Evolutionary conservation across 176 grass and related monocot species (phyloP).

Genomic region (Oryza brachyantha): DNA sequence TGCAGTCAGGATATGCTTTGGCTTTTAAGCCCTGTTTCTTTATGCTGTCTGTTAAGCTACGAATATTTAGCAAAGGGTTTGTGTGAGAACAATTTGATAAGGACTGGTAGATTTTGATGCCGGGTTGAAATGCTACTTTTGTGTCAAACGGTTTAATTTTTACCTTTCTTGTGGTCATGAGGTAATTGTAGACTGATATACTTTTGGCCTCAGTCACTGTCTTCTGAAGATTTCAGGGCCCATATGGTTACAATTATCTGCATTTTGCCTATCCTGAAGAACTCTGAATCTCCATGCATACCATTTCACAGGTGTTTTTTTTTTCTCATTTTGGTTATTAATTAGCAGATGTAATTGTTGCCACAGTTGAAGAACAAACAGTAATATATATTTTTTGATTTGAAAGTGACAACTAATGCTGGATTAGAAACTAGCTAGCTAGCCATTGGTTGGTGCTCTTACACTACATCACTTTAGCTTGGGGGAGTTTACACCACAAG

Average conservation of each 20-base stretch:
- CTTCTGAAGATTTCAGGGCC: neutral
- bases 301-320: neutral
- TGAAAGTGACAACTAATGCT: neutral
- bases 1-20: neutral
- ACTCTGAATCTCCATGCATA: neutral
- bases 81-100: slow-evolving; percentile 8
- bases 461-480: slow-evolving; percentile 26
- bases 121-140: neutral
- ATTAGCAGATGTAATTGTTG: slow-evolving; percentile 7
- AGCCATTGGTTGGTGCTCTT: slow-evolving; percentile 12
- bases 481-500: slow-evolving; percentile 23
- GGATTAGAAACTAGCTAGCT: neutral
- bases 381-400: slow-evolving; percentile 5
- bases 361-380: neutral
- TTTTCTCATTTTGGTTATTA: neutral
- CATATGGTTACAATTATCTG: neutral
- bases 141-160: neutral
- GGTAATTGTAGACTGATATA: neutral
- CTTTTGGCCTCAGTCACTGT: neutral
- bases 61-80: neutral
- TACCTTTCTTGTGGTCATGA: neutral
- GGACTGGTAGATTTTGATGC: neutral
- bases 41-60: neutral
- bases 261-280: neutral
- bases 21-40: neutral